phyloP scores from a whole-genome alignment of 306 rosid genomes.

The Cicer judaicum region DNA sequence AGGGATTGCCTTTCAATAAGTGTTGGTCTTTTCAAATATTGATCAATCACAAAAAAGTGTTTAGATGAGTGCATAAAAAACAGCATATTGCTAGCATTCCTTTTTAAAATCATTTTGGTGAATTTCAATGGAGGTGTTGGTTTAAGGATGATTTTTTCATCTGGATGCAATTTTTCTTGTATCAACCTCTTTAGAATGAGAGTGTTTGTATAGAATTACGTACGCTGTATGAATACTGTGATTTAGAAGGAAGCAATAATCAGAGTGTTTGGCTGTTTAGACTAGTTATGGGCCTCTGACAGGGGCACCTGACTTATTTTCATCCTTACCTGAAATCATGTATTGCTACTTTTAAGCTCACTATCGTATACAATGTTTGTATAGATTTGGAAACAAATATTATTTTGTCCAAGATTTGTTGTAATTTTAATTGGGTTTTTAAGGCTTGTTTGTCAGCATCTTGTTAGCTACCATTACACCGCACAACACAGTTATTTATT shows the following conservation, averaged over 20 bases:
- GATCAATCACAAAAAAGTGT: neutral
- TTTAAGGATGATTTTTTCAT: too few relatives aligned
- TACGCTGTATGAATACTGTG: neutral
- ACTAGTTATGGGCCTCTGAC: neutral
- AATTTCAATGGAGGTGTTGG: neutral
- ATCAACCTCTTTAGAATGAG: neutral
- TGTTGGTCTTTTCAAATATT: neutral
- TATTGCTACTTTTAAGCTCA: conserved; percentile 23
- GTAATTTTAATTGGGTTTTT: neutral
- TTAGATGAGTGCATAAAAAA: neutral
- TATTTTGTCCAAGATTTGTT: neutral
- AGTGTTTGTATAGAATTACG: neutral
- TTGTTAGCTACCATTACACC: conserved; percentile 26
- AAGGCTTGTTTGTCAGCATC: conserved; percentile 15
- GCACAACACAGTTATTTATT: neutral
- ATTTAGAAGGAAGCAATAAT: conserved; percentile 10
- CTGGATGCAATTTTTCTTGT: neutral
- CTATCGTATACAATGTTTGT: neutral
- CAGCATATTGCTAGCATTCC: neutral
- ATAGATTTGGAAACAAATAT: conserved; percentile 12
- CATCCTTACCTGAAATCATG: conserved; percentile 8
- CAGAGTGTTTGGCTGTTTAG: conserved; percentile 4
- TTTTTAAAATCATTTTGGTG: neutral
- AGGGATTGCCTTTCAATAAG: too few relatives aligned
- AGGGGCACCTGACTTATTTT: neutral